Evolutionary conservation across 23 red algal species (phyloP).

Genomic region (Cyanidium caldarium): DNA sequence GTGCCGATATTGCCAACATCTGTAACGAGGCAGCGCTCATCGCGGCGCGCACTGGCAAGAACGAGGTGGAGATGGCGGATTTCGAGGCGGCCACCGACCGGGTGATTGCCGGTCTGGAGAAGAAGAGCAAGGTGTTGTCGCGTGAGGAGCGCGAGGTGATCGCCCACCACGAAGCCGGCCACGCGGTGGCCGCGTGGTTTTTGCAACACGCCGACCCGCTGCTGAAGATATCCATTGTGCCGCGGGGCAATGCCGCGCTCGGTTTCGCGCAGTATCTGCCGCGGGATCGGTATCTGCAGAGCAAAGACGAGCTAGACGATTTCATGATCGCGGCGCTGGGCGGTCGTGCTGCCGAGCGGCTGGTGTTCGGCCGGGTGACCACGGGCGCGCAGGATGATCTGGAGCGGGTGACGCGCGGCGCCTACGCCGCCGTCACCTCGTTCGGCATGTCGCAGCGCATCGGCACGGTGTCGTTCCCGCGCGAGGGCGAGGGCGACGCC

Average conservation of each 20-base stretch:
- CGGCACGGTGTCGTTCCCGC: conserved; percentile 73
- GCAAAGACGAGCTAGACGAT: conserved; percentile 58
- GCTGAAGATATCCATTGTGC: conserved; percentile 97
- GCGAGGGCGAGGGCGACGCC: conserved; percentile 24
- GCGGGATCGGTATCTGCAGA: conserved; percentile 63
- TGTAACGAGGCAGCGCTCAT: conserved; percentile 98
- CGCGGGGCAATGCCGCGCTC: conserved; percentile 83
- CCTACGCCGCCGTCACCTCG: conserved; percentile 70
- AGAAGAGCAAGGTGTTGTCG: conserved; percentile 91
- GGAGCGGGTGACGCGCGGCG: conserved; percentile 65
- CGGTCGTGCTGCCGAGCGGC: conserved; percentile 69
- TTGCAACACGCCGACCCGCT: conserved; percentile 82
- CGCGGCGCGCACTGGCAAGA: conserved; percentile 53
- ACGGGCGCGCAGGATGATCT: conserved; percentile 95
- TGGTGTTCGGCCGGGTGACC: conserved; percentile 72
- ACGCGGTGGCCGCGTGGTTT: conserved; percentile 96
- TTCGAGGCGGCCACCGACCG: conserved; percentile 90
- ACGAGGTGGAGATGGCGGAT: conserved; percentile 56
- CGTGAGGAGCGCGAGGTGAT: conserved; percentile 82
- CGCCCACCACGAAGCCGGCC: conserved; percentile 97
- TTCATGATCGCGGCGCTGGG: conserved; percentile 88
- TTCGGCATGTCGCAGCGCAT: conserved; percentile 85
- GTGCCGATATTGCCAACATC: conserved; percentile 98
- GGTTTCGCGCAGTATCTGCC: conserved; percentile 99
- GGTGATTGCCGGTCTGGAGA: conserved; percentile 91